Evolutionary conservation across 306 rosid genomes (phyloP).

Genomic region (Pterocarpus macrocarpus): DNA sequence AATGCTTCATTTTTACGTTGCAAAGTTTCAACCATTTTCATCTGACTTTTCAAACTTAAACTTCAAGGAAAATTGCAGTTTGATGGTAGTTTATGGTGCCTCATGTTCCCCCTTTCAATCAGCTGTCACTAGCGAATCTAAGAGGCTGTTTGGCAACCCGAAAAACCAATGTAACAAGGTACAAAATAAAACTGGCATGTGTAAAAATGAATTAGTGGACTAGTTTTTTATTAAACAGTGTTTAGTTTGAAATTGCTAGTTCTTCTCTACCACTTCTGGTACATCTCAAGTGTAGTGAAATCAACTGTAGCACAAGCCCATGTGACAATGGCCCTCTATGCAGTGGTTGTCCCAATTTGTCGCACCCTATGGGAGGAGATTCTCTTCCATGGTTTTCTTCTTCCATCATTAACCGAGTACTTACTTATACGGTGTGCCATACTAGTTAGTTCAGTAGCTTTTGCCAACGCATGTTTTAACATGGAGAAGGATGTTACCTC

Average conservation of each 20-base stretch:
- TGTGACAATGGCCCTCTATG: conserved; percentile 39
- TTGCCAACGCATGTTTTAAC: conserved; percentile 50
- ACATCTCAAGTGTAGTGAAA: conserved; percentile 44
- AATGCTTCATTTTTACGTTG: conserved; percentile 34
- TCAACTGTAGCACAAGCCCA: conserved; percentile 44
- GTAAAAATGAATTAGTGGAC: neutral
- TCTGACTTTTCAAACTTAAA: conserved; percentile 44
- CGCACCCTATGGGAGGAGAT: conserved; percentile 47
- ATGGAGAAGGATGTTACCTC: conserved; percentile 43
- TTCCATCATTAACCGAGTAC: conserved; percentile 44
- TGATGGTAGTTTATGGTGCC: no score
- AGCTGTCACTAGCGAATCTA: neutral
- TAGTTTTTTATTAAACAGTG: neutral
- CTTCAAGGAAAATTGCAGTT: neutral
- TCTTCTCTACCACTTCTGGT: conserved; percentile 31
- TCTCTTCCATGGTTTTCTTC: conserved; percentile 47
- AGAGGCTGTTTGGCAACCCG: no score
- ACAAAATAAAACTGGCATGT: neutral
- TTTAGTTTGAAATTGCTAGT: neutral
- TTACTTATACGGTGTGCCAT: conserved; percentile 37
- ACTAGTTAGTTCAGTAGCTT: conserved; percentile 43
- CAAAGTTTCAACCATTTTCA: conserved; percentile 46
- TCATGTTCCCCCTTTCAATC: neutral
- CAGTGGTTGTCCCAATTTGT: conserved; percentile 49
- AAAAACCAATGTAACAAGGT: neutral